These are phyloP conservation scores for Xenosphaeropsis pyriputrescens DNA, from an alignment of 2,329 filamentous ascomycete genomes.

Conservation along the genomic window DNA sequence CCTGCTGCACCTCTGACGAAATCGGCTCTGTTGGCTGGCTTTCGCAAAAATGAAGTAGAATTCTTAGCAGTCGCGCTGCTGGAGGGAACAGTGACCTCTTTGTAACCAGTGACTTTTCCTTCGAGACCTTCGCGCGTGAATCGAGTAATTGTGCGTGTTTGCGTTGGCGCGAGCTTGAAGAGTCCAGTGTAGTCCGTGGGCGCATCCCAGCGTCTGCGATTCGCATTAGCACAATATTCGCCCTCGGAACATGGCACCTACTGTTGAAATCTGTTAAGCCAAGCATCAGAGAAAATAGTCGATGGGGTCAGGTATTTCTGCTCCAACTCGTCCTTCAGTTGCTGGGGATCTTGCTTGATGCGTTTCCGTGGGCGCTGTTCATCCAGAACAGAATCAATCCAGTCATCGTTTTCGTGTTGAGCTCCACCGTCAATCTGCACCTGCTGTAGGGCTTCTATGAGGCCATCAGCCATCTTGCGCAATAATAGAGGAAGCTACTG, in stretches of 20 bases:
- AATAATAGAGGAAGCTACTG: not conserved
- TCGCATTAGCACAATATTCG: slow-evolving; percentile 4
- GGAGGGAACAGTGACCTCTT: slow-evolving; percentile 82
- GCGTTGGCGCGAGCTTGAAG: slow-evolving; percentile 77
- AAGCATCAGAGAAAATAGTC: slow-evolving; percentile 63
- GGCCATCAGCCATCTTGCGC: slow-evolving; percentile 14
- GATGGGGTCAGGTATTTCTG: slow-evolving; percentile 67
- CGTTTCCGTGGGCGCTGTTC: slow-evolving; percentile 34
- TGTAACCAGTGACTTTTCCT: slow-evolving; percentile 84
- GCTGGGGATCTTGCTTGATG: slow-evolving; percentile 35
- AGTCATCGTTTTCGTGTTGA: slow-evolving; percentile 18
- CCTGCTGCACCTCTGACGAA: slow-evolving; percentile 88
- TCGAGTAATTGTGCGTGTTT: slow-evolving; percentile 86
- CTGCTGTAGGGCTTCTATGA: slow-evolving; percentile 33
- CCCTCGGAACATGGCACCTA: slow-evolving; percentile 18
- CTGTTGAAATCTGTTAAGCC: slow-evolving; percentile 83
- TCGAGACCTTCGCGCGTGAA: slow-evolving; percentile 87
- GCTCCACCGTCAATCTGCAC: slow-evolving; percentile 25
- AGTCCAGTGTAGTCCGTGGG: slow-evolving; percentile 69
- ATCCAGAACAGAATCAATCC: slow-evolving; percentile 46
- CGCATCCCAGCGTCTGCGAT: slow-evolving; percentile 57
- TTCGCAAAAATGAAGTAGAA: slow-evolving; percentile 76
- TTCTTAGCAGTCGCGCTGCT: slow-evolving; percentile 88
- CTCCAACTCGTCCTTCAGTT: slow-evolving; percentile 59
- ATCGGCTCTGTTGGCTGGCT: slow-evolving; percentile 74